Percentiles rank a stretch among this genome's conserved stretches.
Evolutionary conservation across 164 flowering plant species (phyloP).

Genomic region (Tetrastigma voinierianum): DNA sequence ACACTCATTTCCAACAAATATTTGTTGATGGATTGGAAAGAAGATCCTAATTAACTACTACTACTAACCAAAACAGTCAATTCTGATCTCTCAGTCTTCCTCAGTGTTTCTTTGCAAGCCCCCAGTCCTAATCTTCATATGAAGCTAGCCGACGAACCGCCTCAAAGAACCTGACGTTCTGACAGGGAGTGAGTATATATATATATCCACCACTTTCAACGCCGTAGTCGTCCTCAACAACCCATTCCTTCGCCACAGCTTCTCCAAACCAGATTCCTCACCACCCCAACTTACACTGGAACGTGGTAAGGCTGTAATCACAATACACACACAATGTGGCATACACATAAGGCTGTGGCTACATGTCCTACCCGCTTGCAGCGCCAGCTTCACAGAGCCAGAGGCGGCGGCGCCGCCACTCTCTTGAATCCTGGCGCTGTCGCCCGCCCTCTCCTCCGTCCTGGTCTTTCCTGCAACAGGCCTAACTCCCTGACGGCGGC

Average conservation of each 20-base stretch:
- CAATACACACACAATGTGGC: too few species aligned
- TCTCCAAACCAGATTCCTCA: constrained; percentile 45
- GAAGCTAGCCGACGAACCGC: constrained; percentile 46
- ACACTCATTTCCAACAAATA: neutral
- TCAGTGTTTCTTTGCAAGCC: constrained; percentile 33
- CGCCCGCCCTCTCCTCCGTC: constrained; percentile 32
- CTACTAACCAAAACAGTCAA: neutral
- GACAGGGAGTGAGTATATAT: constrained; percentile 39
- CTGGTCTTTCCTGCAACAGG: constrained; percentile 32
- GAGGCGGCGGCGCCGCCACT: constrained; percentile 54
- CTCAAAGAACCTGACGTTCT: constrained; percentile 40
- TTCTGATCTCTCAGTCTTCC: neutral
- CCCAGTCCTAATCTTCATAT: constrained; percentile 29
- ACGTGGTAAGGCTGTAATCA: too few species aligned
- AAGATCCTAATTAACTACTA: too few species aligned
- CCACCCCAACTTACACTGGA: too few species aligned
- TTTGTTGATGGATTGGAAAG: neutral
- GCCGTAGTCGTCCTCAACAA: constrained; percentile 35
- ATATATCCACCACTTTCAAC: constrained; percentile 33
- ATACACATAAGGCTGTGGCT: too few species aligned
- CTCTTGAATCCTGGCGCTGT: constrained; percentile 55
- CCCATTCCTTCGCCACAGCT: too few species aligned
- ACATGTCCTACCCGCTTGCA: constrained; percentile 16
- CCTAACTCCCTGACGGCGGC: constrained; percentile 30
- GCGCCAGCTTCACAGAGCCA: constrained; percentile 23